phyloP scores from a whole-genome alignment of 768 basidiomycete species.

The Glaciozyma martinii region DNA sequence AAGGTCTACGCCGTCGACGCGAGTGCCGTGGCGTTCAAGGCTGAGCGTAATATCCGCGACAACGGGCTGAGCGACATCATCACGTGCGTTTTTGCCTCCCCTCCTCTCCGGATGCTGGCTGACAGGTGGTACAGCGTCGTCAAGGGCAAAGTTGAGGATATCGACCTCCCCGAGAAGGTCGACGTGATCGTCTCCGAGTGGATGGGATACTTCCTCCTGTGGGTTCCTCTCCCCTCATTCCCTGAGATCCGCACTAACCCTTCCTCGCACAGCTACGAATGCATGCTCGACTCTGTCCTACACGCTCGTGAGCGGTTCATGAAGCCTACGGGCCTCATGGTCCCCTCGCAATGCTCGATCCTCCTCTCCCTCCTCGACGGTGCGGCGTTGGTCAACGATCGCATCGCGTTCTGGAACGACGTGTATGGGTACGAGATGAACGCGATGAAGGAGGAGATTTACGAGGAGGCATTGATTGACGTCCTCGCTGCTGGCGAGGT shows the following conservation, averaged over 20 bases:
- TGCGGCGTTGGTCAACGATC: conserved; percentile 64
- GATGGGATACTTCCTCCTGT: conserved; percentile 57
- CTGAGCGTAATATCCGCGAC: conserved; percentile 90
- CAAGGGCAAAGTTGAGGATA: conserved; percentile 81
- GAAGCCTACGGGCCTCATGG: conserved; percentile 66
- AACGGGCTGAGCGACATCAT: conserved; percentile 81
- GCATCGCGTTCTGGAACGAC: conserved; percentile 79
- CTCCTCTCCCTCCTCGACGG: conserved; percentile 75
- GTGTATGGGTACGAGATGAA: conserved; percentile 88
- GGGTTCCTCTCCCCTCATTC: not conserved
- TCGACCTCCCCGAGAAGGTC: conserved; percentile 62
- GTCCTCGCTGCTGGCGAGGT: conserved; percentile 59
- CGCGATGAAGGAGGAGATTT: conserved; percentile 64
- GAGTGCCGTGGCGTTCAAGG: conserved; percentile 99
- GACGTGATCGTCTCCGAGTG: conserved; percentile 96
- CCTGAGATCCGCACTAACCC: not conserved
- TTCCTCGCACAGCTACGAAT: conserved; percentile 54
- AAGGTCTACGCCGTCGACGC: conserved; percentile 63
- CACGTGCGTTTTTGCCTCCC: conserved; percentile 47
- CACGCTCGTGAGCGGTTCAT: conserved; percentile 69
- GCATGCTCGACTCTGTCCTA: conserved; percentile 94
- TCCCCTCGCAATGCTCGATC: conserved; percentile 80
- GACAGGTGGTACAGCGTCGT: conserved; percentile 52
- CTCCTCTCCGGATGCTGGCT: not conserved
- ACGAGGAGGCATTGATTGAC: conserved; percentile 76